Evolutionary conservation across 2,329 filamentous ascomycete species (phyloP).

Genomic region (Graphium sp.): DNA sequence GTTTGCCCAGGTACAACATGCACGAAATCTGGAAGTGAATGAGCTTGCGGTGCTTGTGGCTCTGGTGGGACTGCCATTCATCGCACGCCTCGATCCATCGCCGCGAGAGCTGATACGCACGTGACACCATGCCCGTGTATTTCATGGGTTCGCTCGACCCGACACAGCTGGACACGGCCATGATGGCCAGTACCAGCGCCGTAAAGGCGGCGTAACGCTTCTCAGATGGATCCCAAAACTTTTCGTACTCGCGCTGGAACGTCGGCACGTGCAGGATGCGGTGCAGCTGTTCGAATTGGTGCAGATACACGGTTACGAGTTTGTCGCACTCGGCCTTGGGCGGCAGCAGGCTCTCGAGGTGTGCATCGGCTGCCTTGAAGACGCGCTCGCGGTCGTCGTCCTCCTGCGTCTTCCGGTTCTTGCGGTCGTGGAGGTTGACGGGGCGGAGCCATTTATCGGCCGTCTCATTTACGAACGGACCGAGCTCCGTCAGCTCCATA

Average conservation of each 20-base stretch:
- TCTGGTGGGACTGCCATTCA: constrained; percentile 34
- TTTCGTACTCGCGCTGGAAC: constrained; percentile 36
- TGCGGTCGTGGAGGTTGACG: constrained; percentile 34
- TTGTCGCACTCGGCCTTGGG: constrained; percentile 28
- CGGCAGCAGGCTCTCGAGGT: constrained; percentile 32
- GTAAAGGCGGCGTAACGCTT: constrained; percentile 35
- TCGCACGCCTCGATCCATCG: constrained; percentile 40
- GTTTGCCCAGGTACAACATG: constrained; percentile 41
- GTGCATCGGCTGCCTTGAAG: constrained; percentile 27
- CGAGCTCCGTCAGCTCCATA: constrained; percentile 38
- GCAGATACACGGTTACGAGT: constrained; percentile 30
- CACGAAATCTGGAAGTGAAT: constrained; percentile 45
- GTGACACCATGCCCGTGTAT: constrained; percentile 41
- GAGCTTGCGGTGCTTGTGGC: constrained; percentile 42
- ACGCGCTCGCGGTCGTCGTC: constrained; percentile 32
- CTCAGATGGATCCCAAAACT: constrained; percentile 31
- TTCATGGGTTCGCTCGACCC: constrained; percentile 32
- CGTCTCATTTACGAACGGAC: constrained; percentile 44
- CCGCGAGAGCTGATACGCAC: constrained; percentile 34
- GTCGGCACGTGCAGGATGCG: constrained; percentile 43
- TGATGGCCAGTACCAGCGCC: constrained; percentile 39
- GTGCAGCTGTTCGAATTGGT: constrained; percentile 37
- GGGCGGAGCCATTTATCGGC: constrained; percentile 44
- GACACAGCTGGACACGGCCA: constrained; percentile 40
- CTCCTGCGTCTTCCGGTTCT: constrained; percentile 37